phyloP scores from a whole-genome alignment of 2,329 filamentous ascomycete genomes.

The Phialophora tarda region DNA sequence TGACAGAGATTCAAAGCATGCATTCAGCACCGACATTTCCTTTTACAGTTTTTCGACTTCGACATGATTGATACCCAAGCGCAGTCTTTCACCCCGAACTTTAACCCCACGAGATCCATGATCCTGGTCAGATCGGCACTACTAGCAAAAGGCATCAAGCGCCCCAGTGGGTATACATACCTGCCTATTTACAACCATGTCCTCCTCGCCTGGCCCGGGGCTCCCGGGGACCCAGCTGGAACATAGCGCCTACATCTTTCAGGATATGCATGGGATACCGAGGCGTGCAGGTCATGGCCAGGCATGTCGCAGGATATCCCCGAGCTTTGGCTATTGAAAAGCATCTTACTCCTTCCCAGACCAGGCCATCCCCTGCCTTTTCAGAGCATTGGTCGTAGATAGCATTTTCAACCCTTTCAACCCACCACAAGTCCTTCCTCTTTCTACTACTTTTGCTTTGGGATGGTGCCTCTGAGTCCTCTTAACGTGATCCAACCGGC shows the following conservation, averaged over 20 bases:
- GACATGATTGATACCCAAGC: conserved; percentile 24
- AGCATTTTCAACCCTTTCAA: conserved; percentile 6
- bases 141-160: neutral
- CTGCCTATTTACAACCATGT: neutral
- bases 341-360: neutral
- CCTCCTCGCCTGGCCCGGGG: neutral
- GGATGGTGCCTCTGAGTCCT: too few relatives aligned
- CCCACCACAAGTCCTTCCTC: neutral
- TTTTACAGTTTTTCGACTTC: conserved; percentile 9
- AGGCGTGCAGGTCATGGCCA: conserved; percentile 9
- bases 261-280: neutral
- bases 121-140: neutral
- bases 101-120: neutral
- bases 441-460: neutral
- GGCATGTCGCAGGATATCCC: neutral
- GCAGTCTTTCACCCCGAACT: neutral
- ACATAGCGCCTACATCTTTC: neutral
- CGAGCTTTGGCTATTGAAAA: conserved; percentile 3
- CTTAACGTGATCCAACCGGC: neutral
- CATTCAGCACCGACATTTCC: conserved; percentile 4
- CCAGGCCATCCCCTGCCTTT: neutral
- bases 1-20: neutral
- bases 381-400: neutral
- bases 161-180: neutral
- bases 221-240: neutral